These are phyloP conservation scores for Ophiostoma perfectum DNA, from an alignment of 2,329 filamentous ascomycete genomes.

Conservation along the genomic window DNA sequence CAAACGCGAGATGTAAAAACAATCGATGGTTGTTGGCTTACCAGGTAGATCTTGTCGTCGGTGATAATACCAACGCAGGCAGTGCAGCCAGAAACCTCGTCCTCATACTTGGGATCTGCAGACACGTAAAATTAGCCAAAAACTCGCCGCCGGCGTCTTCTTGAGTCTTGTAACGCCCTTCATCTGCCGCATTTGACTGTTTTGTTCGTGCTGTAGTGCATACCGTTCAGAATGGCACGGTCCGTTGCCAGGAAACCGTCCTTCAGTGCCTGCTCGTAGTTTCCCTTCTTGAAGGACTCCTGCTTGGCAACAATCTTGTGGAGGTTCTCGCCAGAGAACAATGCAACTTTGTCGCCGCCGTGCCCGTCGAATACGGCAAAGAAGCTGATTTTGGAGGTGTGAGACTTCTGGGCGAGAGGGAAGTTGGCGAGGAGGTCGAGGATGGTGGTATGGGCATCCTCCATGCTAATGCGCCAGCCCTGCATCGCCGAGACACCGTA, in stretches of 20 bases:
- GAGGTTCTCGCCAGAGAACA: conserved; percentile 87
- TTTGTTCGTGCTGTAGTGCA: conserved; percentile 21
- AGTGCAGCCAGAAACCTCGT: conserved; percentile 96
- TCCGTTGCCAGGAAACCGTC: conserved; percentile 96
- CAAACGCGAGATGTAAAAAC: background rate
- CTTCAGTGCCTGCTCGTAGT: conserved; percentile 93
- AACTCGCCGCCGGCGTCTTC: background rate
- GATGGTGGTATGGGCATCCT: conserved; percentile 86
- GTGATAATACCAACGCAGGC: conserved; percentile 87
- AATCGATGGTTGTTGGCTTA: conserved; percentile 48
- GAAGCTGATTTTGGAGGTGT: conserved; percentile 76
- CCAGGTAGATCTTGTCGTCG: conserved; percentile 87
- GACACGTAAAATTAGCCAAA: conserved; percentile 20
- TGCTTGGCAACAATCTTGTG: conserved; percentile 94
- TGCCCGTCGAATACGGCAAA: conserved; percentile 98
- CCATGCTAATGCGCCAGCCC: conserved; percentile 99
- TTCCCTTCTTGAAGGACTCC: conserved; percentile 82
- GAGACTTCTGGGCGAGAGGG: conserved; percentile 55
- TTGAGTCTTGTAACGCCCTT: no score
- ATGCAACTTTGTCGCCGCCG: conserved; percentile 90
- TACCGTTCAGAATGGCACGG: conserved; percentile 92
- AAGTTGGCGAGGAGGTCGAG: conserved; percentile 70
- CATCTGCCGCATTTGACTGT: no score
- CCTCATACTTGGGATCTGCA: conserved; percentile 89
- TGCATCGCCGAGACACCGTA: conserved; percentile 99